Base-by-base conservation (phyloP, 768 basidiomycete species). In the Tulasnella sp. region DNA sequence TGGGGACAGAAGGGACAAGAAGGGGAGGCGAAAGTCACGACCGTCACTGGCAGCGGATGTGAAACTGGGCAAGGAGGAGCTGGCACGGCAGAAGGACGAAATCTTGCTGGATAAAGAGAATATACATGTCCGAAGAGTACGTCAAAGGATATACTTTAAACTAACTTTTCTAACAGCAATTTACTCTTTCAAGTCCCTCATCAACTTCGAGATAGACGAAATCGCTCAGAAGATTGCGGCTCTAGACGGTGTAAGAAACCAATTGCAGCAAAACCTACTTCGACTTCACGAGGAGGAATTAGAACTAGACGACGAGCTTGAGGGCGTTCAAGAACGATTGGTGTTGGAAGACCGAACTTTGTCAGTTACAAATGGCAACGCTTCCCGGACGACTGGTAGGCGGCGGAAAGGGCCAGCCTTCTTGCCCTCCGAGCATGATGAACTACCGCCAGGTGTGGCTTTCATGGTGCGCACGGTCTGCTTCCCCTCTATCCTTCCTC, bases 341-440 rank as follows among this genome's bases (percentile, higher is more conserved):
- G 80, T 82, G 55, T 82, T 86, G 56, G 88, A 91, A 66, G 77
- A 83, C 61, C 70, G 75, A 32, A 62, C 70, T 3, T 65, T 67
- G 45, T 70, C 27, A 68, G 60, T 70, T 68, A 34, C 67, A 64
- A n/a, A 63, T 68, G 50, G 61, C 63, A 19, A 66, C 19, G 51
- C 63, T 64, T 63, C 68, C 29, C 72, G 69, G 42, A 38, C 34
- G n/a, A 58, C 70, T 19, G 63, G 58, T 7, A 29, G 43, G 42
- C 26, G 58, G 45, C 45, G 58, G 58, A 59, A 59, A 85, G 94
- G 95, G 1, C 94, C 95, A 0, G 89, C 89, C 17, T 98, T 99
- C 76, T 70, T 99, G 49, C 96, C 96, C 3, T 96, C 93, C 17
- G 96, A 98, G 69, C 96, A 99, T 65, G 91, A 93, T 65, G 92